Conservation (phyloP, 192 early-diverging fungal species). For the Kappamyces sp. region DNA sequence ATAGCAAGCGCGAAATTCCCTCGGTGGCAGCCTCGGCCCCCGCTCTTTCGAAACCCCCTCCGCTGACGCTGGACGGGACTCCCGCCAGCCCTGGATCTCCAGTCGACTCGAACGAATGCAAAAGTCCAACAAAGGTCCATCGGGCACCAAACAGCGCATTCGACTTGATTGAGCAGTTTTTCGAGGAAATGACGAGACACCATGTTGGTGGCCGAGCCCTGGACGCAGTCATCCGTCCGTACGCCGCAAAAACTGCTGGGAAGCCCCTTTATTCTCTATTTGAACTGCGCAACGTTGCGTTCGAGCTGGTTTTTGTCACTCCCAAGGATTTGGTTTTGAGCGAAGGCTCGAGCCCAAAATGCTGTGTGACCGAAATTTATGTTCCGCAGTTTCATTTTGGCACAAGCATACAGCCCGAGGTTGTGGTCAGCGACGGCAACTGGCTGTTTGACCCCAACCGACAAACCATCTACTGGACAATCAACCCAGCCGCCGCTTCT, state of each 20-base stretch:
- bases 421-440: slow-evolving; percentile 61
- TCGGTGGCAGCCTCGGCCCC: neutral
- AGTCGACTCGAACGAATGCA: slow-evolving; percentile 14
- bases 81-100: neutral
- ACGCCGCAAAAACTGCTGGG: slow-evolving; percentile 70
- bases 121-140: neutral
- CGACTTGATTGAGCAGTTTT: slow-evolving; percentile 35
- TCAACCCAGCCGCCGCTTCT: slow-evolving; percentile 19
- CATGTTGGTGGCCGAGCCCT: slow-evolving; percentile 71
- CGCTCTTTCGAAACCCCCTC: neutral
- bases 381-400: slow-evolving; percentile 70
- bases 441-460: slow-evolving; percentile 61
- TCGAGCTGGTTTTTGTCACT: slow-evolving; percentile 54
- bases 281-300: slow-evolving; percentile 52
- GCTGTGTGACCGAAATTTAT: slow-evolving; percentile 58
- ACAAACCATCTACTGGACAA: slow-evolving; percentile 63
- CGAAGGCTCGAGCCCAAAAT: slow-evolving; percentile 12
- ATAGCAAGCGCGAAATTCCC: neutral
- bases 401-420: slow-evolving; percentile 27
- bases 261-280: slow-evolving; percentile 54
- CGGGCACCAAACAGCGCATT: slow-evolving; percentile 46
- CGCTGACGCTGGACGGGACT: neutral
- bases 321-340: slow-evolving; percentile 4
- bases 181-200: slow-evolving; percentile 27
- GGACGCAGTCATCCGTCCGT: slow-evolving; percentile 74